Conservation (phyloP, 2,329 filamentous ascomycete species). For the Taxawa tesnikishii region DNA sequence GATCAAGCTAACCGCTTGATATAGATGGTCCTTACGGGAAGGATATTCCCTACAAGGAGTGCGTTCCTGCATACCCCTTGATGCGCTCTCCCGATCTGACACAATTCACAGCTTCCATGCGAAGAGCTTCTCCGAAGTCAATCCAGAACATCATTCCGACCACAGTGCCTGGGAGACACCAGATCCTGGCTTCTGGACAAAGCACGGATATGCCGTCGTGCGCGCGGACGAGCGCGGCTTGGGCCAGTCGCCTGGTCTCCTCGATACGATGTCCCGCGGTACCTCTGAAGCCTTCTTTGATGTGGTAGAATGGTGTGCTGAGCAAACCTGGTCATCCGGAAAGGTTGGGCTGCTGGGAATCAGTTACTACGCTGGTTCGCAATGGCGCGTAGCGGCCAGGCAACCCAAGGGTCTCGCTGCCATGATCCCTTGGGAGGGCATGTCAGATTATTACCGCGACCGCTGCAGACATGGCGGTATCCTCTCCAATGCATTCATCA, state of each 20-base stretch:
- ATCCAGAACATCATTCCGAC: conserved; percentile 23
- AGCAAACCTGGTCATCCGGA: conserved; percentile 13
- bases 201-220: conserved; percentile 16
- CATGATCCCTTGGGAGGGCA: conserved; percentile 44
- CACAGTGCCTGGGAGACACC: conserved; percentile 35
- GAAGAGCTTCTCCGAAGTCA: conserved; percentile 33
- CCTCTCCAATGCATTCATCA: conserved; percentile 30
- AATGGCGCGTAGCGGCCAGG: conserved; percentile 42
- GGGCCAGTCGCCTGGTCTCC: conserved; percentile 38
- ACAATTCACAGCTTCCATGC: too few relatives aligned
- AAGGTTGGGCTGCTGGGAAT: conserved; percentile 33
- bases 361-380: conserved; percentile 39
- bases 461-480: conserved; percentile 28
- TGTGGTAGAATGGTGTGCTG: conserved; percentile 11
- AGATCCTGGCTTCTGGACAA: conserved; percentile 25
- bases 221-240: conserved; percentile 38
- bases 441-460: conserved; percentile 42
- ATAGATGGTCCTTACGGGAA: too few relatives aligned
- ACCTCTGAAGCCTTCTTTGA: conserved; percentile 24
- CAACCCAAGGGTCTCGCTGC: conserved; percentile 38
- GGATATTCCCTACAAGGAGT: conserved; percentile 52
- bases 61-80: too few relatives aligned
- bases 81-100: conserved; percentile 18
- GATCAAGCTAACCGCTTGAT: too few relatives aligned
- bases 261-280: conserved; percentile 41